Evolutionary conservation across 257 asterid species (phyloP).

Genomic region (Echites panduratus): DNA sequence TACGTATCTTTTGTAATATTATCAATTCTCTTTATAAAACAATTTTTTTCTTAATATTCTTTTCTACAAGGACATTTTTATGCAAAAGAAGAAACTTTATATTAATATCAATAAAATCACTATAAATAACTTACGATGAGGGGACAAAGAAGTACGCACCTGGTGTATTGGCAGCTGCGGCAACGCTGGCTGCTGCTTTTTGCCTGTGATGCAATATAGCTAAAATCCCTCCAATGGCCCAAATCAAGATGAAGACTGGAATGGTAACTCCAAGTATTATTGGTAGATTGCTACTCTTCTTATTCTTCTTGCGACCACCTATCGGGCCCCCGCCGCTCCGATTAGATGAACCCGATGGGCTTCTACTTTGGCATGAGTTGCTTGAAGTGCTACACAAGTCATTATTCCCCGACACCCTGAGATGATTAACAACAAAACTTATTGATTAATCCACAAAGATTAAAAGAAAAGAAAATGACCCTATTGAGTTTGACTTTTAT

Average conservation of each 20-base stretch:
- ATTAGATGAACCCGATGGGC: conserved; percentile 11
- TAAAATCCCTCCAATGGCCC: conserved; percentile 23
- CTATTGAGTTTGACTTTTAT: too few species aligned
- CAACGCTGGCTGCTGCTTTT: conserved; percentile 12
- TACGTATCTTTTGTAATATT: too few species aligned
- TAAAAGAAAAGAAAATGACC: too few species aligned
- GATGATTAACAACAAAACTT: not conserved
- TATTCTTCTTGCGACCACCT: not conserved
- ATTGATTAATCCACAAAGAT: not conserved
- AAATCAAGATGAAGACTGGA: conserved; percentile 24
- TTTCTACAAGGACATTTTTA: too few species aligned
- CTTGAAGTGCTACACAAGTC: conserved; percentile 35
- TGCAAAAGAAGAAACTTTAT: too few species aligned
- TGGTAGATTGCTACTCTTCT: conserved; percentile 25
- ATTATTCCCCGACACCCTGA: conserved; percentile 50
- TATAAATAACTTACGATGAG: too few species aligned
- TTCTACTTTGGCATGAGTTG: conserved; percentile 26
- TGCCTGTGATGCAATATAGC: conserved; percentile 16
- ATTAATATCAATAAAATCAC: too few species aligned
- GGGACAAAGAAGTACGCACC: conserved; percentile 7
- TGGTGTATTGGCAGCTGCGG: conserved; percentile 1
- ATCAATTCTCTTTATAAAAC: too few species aligned
- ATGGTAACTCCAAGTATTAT: conserved; percentile 33
- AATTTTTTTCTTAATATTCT: too few species aligned
- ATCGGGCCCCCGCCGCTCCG: not conserved